These are phyloP conservation scores for Elaphomyces granulatus DNA, from an alignment of 495 filamentous ascomycete genomes.

Conservation along the genomic window DNA sequence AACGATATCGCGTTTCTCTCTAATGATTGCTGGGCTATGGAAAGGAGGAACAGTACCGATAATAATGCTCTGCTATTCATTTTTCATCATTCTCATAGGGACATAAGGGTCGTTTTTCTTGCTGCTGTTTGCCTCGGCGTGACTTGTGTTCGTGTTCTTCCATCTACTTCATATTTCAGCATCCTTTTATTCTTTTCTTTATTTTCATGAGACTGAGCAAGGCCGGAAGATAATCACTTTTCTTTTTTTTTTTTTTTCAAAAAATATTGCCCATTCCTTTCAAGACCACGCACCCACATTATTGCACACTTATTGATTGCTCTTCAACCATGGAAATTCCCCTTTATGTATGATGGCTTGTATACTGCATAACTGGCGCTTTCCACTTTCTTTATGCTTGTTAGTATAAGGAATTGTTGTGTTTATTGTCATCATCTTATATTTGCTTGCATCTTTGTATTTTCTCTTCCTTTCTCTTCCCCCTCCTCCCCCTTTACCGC, in stretches of 20 bases:
- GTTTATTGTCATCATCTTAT: no score
- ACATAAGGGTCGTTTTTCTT: constrained; percentile 25
- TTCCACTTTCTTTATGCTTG: constrained; percentile 5
- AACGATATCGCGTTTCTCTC: not conserved
- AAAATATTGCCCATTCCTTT: no score
- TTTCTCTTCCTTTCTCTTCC: constrained; percentile 19
- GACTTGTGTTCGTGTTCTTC: constrained; percentile 18
- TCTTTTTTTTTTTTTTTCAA: no score
- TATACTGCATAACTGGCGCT: constrained; percentile 8
- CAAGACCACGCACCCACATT: not conserved
- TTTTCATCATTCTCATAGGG: constrained; percentile 20
- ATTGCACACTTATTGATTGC: not conserved
- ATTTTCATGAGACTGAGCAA: constrained; percentile 3
- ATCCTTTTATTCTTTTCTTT: no score
- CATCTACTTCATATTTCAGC: no score
- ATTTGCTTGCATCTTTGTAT: constrained; percentile 1
- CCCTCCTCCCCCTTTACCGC: constrained; percentile 16
- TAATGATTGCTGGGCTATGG: not conserved
- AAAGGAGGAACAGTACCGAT: not conserved
- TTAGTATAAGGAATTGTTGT: no score
- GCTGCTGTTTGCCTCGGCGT: constrained; percentile 15
- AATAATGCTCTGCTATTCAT: constrained; percentile 26
- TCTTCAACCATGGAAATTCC: not conserved
- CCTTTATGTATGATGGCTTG: constrained; percentile 2
- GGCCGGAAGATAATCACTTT: not conserved